Percentiles rank a stretch among this genome's conserved stretches.
These are phyloP conservation scores for Colletotrichum navitas DNA, from an alignment of 2,329 filamentous ascomycete genomes.

Conservation along the genomic window DNA sequence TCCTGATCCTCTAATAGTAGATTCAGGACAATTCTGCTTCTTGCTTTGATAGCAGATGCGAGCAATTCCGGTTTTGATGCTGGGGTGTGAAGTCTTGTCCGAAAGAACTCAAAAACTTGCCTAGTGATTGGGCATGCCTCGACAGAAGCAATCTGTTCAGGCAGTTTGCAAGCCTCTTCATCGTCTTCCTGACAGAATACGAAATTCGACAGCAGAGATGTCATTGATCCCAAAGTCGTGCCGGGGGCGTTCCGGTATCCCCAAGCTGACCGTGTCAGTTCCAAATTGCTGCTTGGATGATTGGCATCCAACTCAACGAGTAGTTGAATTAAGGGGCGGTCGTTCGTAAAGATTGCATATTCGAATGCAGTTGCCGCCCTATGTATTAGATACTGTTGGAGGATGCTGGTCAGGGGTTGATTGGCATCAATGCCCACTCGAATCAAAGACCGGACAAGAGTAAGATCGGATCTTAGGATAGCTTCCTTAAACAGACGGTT, in stretches of 20 bases:
- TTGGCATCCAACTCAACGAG: not conserved
- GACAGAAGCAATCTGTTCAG: accelerated
- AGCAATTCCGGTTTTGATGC: not conserved
- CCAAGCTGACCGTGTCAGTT: not conserved
- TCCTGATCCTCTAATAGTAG: not conserved
- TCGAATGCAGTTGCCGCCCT: not conserved
- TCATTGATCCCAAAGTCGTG: not conserved
- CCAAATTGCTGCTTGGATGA: not conserved
- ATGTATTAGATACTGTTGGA: not conserved
- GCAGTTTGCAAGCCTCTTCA: not conserved
- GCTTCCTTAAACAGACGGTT: not conserved
- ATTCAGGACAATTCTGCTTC: not conserved
- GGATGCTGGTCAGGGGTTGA: not conserved
- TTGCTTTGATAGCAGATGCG: not conserved
- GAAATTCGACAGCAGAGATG: not conserved
- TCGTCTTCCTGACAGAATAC: not conserved
- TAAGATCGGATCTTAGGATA: not conserved
- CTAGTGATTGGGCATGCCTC: not conserved
- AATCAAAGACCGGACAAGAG: not conserved
- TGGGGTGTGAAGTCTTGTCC: not conserved
- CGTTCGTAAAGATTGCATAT: not conserved
- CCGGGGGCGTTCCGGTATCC: not conserved
- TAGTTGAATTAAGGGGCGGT: not conserved
- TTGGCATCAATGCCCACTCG: not conserved
- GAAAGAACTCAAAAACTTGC: not conserved